phyloP scores from a whole-genome alignment of 2,329 filamentous ascomycete species.

The Aspergillus bombycis region DNA sequence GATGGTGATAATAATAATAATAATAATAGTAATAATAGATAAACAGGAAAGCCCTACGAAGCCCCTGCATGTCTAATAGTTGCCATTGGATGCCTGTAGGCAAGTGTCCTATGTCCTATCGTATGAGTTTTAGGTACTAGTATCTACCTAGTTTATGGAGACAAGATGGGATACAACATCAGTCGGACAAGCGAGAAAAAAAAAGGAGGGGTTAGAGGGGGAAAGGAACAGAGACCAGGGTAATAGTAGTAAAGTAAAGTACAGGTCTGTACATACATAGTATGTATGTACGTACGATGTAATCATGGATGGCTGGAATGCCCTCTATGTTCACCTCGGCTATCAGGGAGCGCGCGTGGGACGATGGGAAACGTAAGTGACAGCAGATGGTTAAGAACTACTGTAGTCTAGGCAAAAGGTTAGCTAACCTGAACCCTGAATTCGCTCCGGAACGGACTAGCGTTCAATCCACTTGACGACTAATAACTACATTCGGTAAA shows the following conservation, averaged over 20 bases:
- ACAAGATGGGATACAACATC: background rate
- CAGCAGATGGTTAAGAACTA: background rate
- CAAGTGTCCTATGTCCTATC: background rate
- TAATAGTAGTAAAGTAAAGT: background rate
- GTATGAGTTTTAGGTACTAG: background rate
- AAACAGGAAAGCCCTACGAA: background rate
- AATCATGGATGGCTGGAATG: background rate
- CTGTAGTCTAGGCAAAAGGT: background rate
- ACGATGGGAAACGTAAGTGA: constrained; percentile 5
- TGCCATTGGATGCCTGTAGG: background rate
- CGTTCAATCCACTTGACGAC: background rate
- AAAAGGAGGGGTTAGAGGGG: background rate
- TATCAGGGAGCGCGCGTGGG: constrained; percentile 7
- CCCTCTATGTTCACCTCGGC: constrained; percentile 4
- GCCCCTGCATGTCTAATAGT: background rate
- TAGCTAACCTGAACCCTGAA: constrained; percentile 6
- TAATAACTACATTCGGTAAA: background rate
- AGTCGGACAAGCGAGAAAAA: background rate
- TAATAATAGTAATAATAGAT: too few relatives aligned
- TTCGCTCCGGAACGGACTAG: background rate
- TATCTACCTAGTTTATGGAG: background rate
- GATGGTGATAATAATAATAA: too few relatives aligned
- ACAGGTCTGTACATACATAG: background rate
- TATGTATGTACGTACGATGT: too few relatives aligned
- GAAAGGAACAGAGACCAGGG: background rate